These are phyloP conservation scores for Porodaedalea pini DNA, from an alignment of 1,284 basidiomycete species.

Conservation along the genomic window DNA sequence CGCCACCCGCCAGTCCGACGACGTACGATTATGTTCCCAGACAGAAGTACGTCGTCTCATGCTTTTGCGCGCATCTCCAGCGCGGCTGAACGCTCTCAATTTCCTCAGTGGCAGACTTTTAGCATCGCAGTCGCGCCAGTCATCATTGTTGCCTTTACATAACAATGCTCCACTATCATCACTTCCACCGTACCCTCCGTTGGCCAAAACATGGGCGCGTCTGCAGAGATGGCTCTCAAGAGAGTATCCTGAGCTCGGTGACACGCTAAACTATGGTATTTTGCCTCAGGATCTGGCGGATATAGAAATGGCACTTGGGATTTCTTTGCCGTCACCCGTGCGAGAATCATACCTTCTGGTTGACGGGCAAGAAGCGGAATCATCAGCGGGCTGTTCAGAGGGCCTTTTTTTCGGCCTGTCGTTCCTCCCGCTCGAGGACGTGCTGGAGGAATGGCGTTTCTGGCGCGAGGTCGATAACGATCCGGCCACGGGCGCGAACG, in stretches of 20 bases:
- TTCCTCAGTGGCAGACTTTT: conserved; percentile 24
- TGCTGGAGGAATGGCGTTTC: conserved; percentile 89
- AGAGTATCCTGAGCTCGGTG: conserved; percentile 86
- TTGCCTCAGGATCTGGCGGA: conserved; percentile 69
- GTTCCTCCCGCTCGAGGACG: conserved; percentile 82
- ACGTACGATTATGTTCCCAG: conserved; percentile 55
- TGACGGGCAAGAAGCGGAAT: conserved; percentile 88
- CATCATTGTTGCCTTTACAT: conserved; percentile 66
- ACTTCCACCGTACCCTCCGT: conserved; percentile 64
- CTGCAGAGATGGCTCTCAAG: conserved; percentile 71
- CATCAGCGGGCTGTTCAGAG: conserved; percentile 77
- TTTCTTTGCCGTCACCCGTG: conserved; percentile 72
- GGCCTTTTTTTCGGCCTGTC: conserved; percentile 87
- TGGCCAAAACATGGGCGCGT: conserved; percentile 76
- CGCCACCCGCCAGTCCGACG: conserved; percentile 51
- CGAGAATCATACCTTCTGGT: conserved; percentile 80
- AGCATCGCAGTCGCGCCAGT: conserved; percentile 45
- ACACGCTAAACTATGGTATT: conserved; percentile 87
- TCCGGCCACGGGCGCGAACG: conserved; percentile 74
- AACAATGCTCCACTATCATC: conserved; percentile 37
- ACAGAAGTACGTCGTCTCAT: conserved; percentile 45
- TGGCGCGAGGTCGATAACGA: conserved; percentile 91
- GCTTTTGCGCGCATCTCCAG: conserved; percentile 10
- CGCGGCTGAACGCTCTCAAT: conserved; percentile 13
- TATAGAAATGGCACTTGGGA: conserved; percentile 80